phyloP scores from a whole-genome alignment of 352 stramenopile genomes.

The Pythium myriotylum region DNA sequence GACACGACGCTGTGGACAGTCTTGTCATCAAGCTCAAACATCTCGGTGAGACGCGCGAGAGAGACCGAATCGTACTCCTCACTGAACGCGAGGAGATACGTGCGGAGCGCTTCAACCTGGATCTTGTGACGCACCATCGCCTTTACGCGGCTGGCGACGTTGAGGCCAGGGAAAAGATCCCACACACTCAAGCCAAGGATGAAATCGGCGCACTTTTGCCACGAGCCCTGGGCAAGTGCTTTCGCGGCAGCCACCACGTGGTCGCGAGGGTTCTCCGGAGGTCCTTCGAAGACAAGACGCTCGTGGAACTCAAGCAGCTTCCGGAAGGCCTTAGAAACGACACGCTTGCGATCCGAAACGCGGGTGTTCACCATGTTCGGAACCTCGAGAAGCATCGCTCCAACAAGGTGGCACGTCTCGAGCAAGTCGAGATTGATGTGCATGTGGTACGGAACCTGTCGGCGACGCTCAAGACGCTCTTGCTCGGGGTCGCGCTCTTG shows the following conservation, averaged over 20 bases:
- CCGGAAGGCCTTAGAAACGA: conserved; percentile 96
- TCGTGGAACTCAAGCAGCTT: conserved; percentile 92
- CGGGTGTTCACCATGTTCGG: conserved; percentile 95
- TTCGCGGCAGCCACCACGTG: conserved; percentile 97
- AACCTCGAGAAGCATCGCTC: conserved; percentile 98
- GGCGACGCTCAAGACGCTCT: conserved; percentile 96
- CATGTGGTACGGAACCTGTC: conserved; percentile 98
- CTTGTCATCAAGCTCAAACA: conserved; percentile 97
- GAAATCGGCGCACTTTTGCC: conserved; percentile 91
- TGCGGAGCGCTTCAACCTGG: conserved; percentile 95
- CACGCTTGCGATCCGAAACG: conserved; percentile 78
- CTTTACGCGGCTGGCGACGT: conserved; percentile 83
- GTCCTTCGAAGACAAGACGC: conserved; percentile 95
- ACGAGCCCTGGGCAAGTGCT: conserved; percentile 95
- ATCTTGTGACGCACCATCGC: conserved; percentile 94
- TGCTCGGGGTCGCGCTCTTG: conserved; percentile 96
- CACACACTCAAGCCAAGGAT: conserved; percentile 93
- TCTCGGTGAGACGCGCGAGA: conserved; percentile 93
- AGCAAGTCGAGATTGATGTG: conserved; percentile 99
- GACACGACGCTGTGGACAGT: conserved; percentile 97
- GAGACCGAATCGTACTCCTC: conserved; percentile 97
- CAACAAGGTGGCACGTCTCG: conserved; percentile 97
- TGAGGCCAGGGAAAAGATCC: conserved; percentile 93
- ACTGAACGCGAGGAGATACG: conserved; percentile 96
- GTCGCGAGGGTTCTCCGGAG: conserved; percentile 97